Percentiles rank a stretch among this genome's conserved stretches.
Evolutionary conservation across 306 rosid species (phyloP).

Genomic region (Vicia faba): DNA sequence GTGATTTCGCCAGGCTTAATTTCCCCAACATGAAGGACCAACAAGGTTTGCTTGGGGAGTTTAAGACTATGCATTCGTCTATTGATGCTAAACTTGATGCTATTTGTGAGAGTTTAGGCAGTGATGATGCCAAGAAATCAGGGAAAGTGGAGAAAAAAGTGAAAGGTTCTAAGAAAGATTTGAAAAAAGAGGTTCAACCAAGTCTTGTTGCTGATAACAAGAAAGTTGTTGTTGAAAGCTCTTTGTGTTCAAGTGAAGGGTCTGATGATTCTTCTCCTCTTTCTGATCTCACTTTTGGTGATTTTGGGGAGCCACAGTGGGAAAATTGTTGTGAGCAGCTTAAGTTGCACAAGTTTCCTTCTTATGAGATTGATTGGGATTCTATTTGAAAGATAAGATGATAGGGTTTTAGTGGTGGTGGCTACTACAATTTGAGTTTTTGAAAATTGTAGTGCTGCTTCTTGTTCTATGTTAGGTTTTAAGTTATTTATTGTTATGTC

Average conservation of each 20-base stretch:
- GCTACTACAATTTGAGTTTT: conserved; percentile 80
- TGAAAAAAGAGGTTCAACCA: conserved; percentile 10
- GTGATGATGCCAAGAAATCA: conserved; percentile 56
- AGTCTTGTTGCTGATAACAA: background rate
- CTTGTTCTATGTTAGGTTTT: conserved; percentile 3
- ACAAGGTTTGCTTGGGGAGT: conserved; percentile 56
- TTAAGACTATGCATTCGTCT: conserved; percentile 70
- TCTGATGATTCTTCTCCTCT: conserved; percentile 80
- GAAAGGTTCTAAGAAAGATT: conserved; percentile 18
- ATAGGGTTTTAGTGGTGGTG: conserved; percentile 20
- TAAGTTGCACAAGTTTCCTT: conserved; percentile 73
- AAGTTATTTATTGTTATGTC: conserved; percentile 28
- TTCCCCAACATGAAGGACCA: conserved; percentile 75
- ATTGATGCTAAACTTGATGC: conserved; percentile 91
- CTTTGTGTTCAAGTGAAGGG: conserved; percentile 59
- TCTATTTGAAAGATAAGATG: conserved; percentile 48
- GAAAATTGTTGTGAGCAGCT: conserved; percentile 46
- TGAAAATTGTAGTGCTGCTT: conserved; percentile 60
- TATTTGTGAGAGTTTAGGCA: conserved; percentile 69
- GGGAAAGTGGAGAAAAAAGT: conserved; percentile 52
- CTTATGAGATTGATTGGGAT: conserved; percentile 95
- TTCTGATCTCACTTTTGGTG: conserved; percentile 80
- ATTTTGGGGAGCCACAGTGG: conserved; percentile 59
- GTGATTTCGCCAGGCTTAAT: conserved; percentile 88
- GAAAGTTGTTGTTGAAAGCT: conserved; percentile 48